Base-by-base conservation (phyloP, 139 green algal species). In the Gonium pectorale region DNA sequence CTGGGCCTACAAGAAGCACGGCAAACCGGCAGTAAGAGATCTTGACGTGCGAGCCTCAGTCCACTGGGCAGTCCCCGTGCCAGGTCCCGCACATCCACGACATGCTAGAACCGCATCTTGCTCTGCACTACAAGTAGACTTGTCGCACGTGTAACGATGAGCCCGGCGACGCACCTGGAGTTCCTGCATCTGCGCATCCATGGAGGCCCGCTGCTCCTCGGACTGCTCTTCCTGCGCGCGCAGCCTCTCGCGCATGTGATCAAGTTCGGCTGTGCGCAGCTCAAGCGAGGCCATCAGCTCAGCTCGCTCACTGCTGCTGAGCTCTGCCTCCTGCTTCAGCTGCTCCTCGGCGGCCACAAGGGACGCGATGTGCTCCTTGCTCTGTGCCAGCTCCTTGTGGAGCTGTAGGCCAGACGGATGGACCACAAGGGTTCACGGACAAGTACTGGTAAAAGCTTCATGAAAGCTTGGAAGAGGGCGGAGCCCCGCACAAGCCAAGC, bases 201-300 rank as follows among this genome's bases (percentile, higher is more conserved):
- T 83, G 0, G 13, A 40, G 1, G 17, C 49, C 31, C 22, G 46
- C 2, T 72, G 37, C 54, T 56, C 73, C n/a, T 38, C 67, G 1
- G 35, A 24, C 35, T 9, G 31, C 74, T 35, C 24, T n/a, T 70
- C 37, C 59, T 87, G 19, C 4, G 26, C 54, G 33, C 17, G 51
- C 46, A 90, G 35, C 49, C 68, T 51, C 44, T 46, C 26, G 63
- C 79, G 87, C 43, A 81, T 51, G 44, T 70, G 62, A 37, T 41
- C n/a, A 19, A 88, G 27, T 68, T 82, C 59, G 9, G 3, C 66
- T n/a, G 35, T 43, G 19, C 37, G 64, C 44, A 60, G 41, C 49
- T 78, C 52, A 17, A 81, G 68, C 15, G 24, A 64, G 3, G 67
- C 44, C 52, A 63, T 37, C 27, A 87, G 80, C 52, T 75, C 44